Percentiles rank a stretch among this genome's conserved stretches.
These are phyloP conservation scores for Jatropha multifida DNA, from an alignment of 441 rosid genomes.

Conservation along the genomic window DNA sequence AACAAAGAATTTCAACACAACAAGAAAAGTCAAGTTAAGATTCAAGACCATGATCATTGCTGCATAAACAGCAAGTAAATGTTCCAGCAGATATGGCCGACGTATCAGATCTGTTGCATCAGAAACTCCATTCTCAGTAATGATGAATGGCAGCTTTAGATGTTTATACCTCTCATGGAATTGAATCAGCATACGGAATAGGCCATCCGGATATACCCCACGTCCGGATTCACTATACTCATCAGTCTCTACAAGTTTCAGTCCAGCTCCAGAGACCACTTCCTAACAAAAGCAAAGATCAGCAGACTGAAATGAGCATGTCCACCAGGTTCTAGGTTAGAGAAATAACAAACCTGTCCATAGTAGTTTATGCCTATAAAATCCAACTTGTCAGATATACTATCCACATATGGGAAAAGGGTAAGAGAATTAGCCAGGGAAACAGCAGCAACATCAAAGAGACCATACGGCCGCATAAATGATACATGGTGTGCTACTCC, in stretches of 20 bases:
- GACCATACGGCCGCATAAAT: constrained; percentile 86
- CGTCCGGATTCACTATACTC: constrained; percentile 99
- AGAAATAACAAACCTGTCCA: constrained; percentile 65
- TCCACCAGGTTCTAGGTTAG: constrained; percentile 9
- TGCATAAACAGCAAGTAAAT: constrained; percentile 83
- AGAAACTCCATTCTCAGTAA: constrained; percentile 87
- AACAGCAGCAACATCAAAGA: constrained; percentile 88
- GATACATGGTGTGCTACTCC: constrained; percentile 96
- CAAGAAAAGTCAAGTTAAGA: constrained; percentile 23
- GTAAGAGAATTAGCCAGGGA: constrained; percentile 74
- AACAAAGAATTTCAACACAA: constrained; percentile 15
- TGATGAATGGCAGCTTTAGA: constrained; percentile 72
- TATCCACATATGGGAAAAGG: constrained; percentile 70
- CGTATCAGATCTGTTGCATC: constrained; percentile 91
- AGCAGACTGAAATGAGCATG: constrained; percentile 7
- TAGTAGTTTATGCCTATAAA: constrained; percentile 93
- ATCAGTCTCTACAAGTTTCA: constrained; percentile 87
- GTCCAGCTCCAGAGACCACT: constrained; percentile 73
- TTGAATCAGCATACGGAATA: constrained; percentile 66
- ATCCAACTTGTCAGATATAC: constrained; percentile 70
- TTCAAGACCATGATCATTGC: constrained; percentile 69
- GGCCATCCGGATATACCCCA: constrained; percentile 94
- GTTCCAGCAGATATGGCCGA: constrained; percentile 84
- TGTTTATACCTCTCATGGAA: constrained; percentile 86
- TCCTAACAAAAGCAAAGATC: constrained; percentile 51